These are phyloP conservation scores for Stenogyne calaminthoides DNA, from an alignment of 305 asterid species.

Conservation along the genomic window DNA sequence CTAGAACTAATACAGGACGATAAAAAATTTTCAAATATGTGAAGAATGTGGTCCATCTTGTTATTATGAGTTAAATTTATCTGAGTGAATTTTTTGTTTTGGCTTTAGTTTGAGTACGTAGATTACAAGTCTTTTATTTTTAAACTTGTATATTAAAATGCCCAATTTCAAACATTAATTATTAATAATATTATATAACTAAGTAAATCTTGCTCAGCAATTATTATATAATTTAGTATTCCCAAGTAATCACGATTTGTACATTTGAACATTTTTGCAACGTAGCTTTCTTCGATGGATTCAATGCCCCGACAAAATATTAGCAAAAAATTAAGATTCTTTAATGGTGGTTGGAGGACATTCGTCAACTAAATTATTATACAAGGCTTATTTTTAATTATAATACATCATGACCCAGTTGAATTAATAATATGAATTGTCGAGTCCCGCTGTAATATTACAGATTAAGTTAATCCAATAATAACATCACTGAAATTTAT, in stretches of 20 bases:
- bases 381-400: not conserved
- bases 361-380: conserved; percentile 6
- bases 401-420: not conserved
- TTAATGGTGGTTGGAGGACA: conserved; percentile 5
- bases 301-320: not conserved
- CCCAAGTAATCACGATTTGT: not conserved
- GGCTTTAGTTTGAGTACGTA: not conserved
- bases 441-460: not conserved
- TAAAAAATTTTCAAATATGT: not conserved
- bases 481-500: not conserved
- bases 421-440: conserved; percentile 4
- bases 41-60: not conserved
- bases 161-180: not conserved
- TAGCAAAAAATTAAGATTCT: not conserved
- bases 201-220: too few relatives aligned
- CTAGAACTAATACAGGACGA: not conserved
- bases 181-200: too few relatives aligned
- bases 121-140: too few relatives aligned
- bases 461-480: not conserved
- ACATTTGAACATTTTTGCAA: not conserved
- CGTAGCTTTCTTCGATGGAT: not conserved
- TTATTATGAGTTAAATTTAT: too few relatives aligned
- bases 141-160: not conserved
- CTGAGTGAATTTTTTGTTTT: too few relatives aligned
- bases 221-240: too few relatives aligned